Evolutionary conservation across 768 basidiomycete species (phyloP).

Genomic region (Thelephora aurantiotincta): DNA sequence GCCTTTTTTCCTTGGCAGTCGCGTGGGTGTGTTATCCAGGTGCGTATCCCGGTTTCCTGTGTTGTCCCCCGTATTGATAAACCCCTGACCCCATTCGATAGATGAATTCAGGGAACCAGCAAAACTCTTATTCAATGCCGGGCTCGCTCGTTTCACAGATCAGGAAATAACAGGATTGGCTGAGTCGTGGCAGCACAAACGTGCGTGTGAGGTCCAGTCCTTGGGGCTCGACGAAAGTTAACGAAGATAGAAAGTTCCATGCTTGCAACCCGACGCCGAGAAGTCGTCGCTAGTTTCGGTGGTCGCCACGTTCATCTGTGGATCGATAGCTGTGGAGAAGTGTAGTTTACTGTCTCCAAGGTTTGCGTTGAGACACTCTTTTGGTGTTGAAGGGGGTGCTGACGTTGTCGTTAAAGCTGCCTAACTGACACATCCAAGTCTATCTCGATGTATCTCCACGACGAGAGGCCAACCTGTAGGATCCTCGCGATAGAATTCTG

Average conservation of each 20-base stretch:
- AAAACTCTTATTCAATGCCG: constrained; percentile 64
- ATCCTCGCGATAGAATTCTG: constrained; percentile 80
- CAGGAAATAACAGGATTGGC: constrained; percentile 44
- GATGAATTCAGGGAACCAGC: constrained; percentile 70
- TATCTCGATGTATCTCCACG: constrained; percentile 61
- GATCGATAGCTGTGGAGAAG: constrained; percentile 70
- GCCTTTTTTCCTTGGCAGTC: constrained; percentile 55
- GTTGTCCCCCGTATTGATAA: constrained; percentile 1
- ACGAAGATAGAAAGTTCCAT: constrained; percentile 33
- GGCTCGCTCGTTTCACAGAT: constrained; percentile 52
- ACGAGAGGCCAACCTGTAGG: constrained; percentile 50
- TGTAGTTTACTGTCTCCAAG: constrained; percentile 60
- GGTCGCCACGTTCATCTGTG: constrained; percentile 67
- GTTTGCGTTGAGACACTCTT: constrained; percentile 24
- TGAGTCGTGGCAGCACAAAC: constrained; percentile 47
- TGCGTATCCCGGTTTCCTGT: constrained; percentile 19
- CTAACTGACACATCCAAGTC: constrained; percentile 81
- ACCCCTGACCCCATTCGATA: constrained; percentile 15
- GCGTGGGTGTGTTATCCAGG: constrained; percentile 69
- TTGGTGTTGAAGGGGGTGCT: constrained; percentile 1
- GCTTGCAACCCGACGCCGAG: constrained; percentile 43
- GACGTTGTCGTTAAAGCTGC: constrained; percentile 28
- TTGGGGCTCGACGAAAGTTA: constrained; percentile 6
- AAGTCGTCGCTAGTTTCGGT: constrained; percentile 46
- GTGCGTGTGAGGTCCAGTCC: constrained; percentile 24